Conservation (phyloP, 1,284 basidiomycete species). For the Rhodotorula sp. region DNA sequence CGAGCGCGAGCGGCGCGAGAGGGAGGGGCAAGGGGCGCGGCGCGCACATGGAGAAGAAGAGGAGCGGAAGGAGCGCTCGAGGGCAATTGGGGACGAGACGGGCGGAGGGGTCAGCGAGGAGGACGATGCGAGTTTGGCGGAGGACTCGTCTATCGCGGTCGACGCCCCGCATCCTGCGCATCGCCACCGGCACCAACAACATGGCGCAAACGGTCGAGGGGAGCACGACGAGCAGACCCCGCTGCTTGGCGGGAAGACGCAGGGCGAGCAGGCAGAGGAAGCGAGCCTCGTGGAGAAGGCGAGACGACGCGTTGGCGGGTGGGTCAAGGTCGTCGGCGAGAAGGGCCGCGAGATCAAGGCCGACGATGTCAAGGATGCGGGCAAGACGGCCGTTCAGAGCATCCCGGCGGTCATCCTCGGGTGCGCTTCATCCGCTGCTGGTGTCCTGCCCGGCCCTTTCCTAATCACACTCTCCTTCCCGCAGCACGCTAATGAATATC, state of each 20-base stretch:
- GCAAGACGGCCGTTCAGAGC: constrained; percentile 14
- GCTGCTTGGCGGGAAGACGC: constrained; percentile 7
- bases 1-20: background rate
- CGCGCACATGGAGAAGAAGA: background rate
- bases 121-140: background rate
- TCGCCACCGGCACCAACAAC: background rate
- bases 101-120: constrained; percentile 14
- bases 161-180: background rate
- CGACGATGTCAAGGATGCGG: constrained; percentile 20
- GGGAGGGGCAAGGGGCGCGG: too few species aligned
- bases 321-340: background rate
- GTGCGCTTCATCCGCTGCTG: constrained; percentile 5
- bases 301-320: background rate
- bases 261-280: background rate
- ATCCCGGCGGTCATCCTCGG: constrained; percentile 43
- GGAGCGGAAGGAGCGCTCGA: background rate
- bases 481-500: constrained; percentile 70
- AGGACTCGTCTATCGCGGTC: background rate
- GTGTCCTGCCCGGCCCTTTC: background rate
- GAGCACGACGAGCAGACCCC: constrained; percentile 28
- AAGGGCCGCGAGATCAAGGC: constrained; percentile 15
- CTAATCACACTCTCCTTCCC: too few species aligned
- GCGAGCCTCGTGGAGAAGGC: background rate
- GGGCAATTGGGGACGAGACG: constrained; percentile 29
- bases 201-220: background rate